Conservation (phyloP, 192 early-diverging fungal genomes). For the Lobulomyces angularis region DNA sequence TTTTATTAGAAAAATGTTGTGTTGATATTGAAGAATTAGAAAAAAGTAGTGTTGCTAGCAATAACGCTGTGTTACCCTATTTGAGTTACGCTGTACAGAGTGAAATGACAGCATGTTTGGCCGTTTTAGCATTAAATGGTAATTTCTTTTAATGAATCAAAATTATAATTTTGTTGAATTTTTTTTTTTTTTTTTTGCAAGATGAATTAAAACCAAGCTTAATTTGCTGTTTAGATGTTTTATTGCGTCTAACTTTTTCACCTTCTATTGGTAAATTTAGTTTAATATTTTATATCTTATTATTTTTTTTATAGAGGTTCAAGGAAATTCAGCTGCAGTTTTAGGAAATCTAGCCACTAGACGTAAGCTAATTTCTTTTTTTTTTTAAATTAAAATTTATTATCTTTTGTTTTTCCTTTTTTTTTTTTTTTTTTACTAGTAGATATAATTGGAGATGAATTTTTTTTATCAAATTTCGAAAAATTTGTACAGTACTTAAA, state of each 20-base stretch:
- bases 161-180: conserved; percentile 54
- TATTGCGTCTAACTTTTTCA: too few relatives aligned
- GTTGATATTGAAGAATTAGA: neutral
- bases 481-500: conserved; percentile 48
- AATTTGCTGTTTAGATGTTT: too few relatives aligned
- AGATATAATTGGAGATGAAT: conserved; percentile 34
- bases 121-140: conserved; percentile 57
- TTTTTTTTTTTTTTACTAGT: conserved; percentile 20
- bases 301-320: too few relatives aligned
- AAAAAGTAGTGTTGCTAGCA: neutral
- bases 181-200: conserved; percentile 43
- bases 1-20: conserved; percentile 26
- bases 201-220: too few relatives aligned
- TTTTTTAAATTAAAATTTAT: neutral
- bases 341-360: conserved; percentile 60
- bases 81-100: conserved; percentile 51
- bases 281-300: too few relatives aligned
- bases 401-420: neutral
- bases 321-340: conserved; percentile 65
- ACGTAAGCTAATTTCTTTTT: too few relatives aligned
- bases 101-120: conserved; percentile 76
- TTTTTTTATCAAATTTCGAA: conserved; percentile 58
- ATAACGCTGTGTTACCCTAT: too few relatives aligned
- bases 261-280: too few relatives aligned
- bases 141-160: conserved; percentile 46